These are phyloP conservation scores for Apiospora koreana DNA, from an alignment of 2,329 filamentous ascomycete genomes.

Conservation along the genomic window DNA sequence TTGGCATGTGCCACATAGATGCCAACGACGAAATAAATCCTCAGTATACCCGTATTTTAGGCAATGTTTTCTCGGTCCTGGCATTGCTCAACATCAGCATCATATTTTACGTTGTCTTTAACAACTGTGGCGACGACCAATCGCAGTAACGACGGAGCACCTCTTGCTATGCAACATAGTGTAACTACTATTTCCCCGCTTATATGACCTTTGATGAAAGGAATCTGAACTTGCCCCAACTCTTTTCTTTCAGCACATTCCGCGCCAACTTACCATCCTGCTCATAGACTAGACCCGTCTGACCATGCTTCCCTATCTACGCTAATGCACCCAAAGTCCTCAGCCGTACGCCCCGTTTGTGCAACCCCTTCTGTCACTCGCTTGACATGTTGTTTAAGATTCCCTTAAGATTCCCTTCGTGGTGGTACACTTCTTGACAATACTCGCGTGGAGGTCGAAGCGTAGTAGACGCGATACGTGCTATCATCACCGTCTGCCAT, in stretches of 20 bases:
- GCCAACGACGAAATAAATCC: neutral
- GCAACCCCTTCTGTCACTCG: too few species aligned
- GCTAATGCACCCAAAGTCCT: too few species aligned
- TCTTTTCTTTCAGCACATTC: neutral
- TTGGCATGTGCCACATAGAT: neutral
- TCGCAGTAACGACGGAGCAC: too few species aligned
- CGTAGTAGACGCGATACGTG: neutral
- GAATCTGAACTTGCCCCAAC: neutral
- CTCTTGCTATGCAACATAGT: neutral
- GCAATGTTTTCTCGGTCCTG: neutral
- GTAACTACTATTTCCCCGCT: neutral
- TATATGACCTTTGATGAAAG: neutral
- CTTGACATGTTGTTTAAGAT: too few species aligned
- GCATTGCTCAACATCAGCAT: neutral
- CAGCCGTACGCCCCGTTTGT: too few species aligned
- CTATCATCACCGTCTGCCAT: neutral
- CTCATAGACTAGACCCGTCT: too few species aligned
- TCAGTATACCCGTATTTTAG: too few species aligned
- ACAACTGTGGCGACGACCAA: neutral
- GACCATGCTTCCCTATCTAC: too few species aligned
- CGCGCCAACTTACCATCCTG: neutral
- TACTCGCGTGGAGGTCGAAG: neutral
- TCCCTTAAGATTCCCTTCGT: neutral
- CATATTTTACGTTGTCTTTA: neutral
- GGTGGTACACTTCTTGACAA: neutral